These are phyloP conservation scores for Trametes meyenii DNA, from an alignment of 768 basidiomycete genomes.

Conservation along the genomic window DNA sequence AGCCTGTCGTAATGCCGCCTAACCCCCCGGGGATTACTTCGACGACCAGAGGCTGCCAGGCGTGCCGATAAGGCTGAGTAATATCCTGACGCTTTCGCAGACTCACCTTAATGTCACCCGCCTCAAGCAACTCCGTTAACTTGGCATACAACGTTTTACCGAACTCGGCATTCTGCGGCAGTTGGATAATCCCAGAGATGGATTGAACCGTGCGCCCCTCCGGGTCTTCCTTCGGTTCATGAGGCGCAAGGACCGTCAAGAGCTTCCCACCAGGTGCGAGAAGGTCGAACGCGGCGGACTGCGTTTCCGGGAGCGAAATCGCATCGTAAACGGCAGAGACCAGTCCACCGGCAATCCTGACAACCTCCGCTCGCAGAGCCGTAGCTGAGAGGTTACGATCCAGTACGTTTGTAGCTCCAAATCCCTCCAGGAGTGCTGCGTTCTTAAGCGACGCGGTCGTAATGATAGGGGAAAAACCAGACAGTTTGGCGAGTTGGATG, in stretches of 20 bases:
- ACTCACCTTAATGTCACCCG: conserved; percentile 28
- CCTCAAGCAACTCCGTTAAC: conserved; percentile 21
- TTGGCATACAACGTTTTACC: conserved; percentile 26
- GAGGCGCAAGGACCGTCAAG: conserved; percentile 7
- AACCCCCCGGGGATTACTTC: conserved; percentile 30
- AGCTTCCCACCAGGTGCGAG: conserved; percentile 28
- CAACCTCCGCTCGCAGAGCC: conserved; percentile 10
- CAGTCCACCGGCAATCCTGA: conserved; percentile 24
- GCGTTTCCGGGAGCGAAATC: conserved; percentile 25
- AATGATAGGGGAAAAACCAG: conserved; percentile 35
- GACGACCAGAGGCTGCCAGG: conserved; percentile 25
- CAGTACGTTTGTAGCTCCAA: conserved; percentile 32
- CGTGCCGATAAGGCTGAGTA: not conserved
- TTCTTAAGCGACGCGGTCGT: conserved; percentile 34
- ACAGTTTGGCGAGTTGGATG: conserved; percentile 31
- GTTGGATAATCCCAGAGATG: conserved; percentile 34
- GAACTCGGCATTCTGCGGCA: conserved; percentile 11
- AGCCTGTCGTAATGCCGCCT: conserved; percentile 23
- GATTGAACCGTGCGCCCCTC: conserved; percentile 52
- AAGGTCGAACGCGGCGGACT: conserved; percentile 24
- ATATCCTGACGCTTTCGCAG: not conserved
- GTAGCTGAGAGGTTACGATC: conserved; percentile 25
- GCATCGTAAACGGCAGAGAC: conserved; percentile 28
- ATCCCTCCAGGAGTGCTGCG: conserved; percentile 16
- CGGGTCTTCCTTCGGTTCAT: conserved; percentile 26